Evolutionary conservation across 2,329 filamentous ascomycete species (phyloP).

Genomic region (Massarina eburnea): DNA sequence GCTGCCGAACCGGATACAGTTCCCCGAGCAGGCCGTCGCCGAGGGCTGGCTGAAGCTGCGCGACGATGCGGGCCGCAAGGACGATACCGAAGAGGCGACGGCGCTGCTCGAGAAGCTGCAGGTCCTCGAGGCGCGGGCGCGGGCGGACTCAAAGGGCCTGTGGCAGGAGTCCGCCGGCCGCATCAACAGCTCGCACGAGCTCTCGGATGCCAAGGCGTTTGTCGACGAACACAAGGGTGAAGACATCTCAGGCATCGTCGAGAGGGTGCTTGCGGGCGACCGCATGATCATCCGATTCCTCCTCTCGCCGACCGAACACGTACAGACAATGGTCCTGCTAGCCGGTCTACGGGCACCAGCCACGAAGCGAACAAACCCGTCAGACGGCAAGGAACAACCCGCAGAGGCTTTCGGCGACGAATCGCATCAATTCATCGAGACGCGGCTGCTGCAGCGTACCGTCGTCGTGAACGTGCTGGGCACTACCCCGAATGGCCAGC

Average conservation of each 20-base stretch:
- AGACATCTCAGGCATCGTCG: conserved; percentile 71
- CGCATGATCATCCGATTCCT: conserved; percentile 82
- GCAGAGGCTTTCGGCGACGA: conserved; percentile 91
- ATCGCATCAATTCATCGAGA: conserved; percentile 83
- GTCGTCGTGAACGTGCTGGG: conserved; percentile 83
- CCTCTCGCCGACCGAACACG: conserved; percentile 78
- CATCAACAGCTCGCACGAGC: conserved; percentile 79
- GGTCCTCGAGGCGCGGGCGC: conserved; percentile 74
- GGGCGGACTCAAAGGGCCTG: conserved; percentile 75
- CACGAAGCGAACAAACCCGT: conserved; percentile 80
- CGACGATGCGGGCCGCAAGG: conserved; percentile 90
- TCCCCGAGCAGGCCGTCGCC: conserved; percentile 82
- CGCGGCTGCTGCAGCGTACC: conserved; percentile 80
- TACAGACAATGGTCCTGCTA: conserved; percentile 84
- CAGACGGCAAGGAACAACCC: conserved; percentile 76
- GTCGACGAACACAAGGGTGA: conserved; percentile 83
- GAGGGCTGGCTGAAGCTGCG: conserved; percentile 92
- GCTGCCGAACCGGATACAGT: conserved; percentile 66
- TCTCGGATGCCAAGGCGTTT: conserved; percentile 73
- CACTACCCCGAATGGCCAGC: conserved; percentile 83
- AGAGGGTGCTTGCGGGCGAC: conserved; percentile 89
- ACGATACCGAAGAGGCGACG: conserved; percentile 75
- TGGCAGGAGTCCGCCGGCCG: conserved; percentile 68
- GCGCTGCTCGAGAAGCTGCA: conserved; percentile 77
- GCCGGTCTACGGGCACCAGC: conserved; percentile 87